phyloP scores from a whole-genome alignment of 352 stramenopile genomes.

The Pythium aristosporum region DNA sequence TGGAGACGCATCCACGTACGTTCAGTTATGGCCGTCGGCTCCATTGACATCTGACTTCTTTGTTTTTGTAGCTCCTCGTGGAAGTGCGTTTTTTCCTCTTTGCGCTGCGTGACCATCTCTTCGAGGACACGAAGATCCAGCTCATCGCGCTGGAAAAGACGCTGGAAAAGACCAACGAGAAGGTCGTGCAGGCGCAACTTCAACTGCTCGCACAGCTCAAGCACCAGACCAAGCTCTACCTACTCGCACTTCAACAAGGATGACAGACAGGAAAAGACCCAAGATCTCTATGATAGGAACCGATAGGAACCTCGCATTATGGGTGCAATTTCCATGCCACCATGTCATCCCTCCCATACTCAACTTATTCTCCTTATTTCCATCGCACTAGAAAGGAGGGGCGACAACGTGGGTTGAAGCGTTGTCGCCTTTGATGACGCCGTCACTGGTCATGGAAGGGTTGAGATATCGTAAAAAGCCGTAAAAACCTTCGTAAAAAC shows the following conservation, averaged over 20 bases:
- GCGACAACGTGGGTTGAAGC: conserved; percentile 5
- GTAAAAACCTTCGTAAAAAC: conserved; percentile 24
- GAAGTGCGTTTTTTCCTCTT: conserved; percentile 73
- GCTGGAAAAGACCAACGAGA: conserved; percentile 42
- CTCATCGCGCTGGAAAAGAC: conserved; percentile 50
- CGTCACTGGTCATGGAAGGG: conserved; percentile 2
- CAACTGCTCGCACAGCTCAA: conserved; percentile 74
- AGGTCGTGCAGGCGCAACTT: conserved; percentile 36
- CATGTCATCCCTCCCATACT: conserved; percentile 20
- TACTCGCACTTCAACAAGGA: conserved; percentile 53
- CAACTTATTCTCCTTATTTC: neutral
- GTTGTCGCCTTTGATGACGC: too few species aligned
- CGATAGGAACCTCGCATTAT: conserved; percentile 7
- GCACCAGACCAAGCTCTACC: conserved; percentile 79
- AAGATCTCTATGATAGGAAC: conserved; percentile 14
- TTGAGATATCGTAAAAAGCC: conserved; percentile 3
- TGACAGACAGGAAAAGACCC: conserved; percentile 10
- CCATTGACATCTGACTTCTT: neutral
- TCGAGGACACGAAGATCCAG: conserved; percentile 50
- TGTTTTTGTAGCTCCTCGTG: conserved; percentile 51
- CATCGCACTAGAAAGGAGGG: neutral
- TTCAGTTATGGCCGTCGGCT: neutral
- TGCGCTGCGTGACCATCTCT: conserved; percentile 52
- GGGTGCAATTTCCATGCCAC: neutral
- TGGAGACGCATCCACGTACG: conserved; percentile 71